These are phyloP conservation scores for Tricholomella constricta DNA, from an alignment of 768 basidiomycete genomes.

Conservation along the genomic window DNA sequence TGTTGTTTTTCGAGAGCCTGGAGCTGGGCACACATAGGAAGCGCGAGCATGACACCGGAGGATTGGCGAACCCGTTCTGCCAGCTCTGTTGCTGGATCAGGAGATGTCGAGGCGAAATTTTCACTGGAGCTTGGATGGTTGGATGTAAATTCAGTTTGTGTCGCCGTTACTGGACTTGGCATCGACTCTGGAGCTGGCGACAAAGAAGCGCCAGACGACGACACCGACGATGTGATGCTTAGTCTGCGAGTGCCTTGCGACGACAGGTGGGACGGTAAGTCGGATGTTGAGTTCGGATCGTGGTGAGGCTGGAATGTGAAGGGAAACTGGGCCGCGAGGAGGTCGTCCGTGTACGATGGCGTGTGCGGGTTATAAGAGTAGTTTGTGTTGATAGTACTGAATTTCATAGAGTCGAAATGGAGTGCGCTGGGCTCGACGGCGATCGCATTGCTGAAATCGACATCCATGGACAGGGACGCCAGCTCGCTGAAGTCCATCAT, in stretches of 20 bases:
- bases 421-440: conserved; percentile 67
- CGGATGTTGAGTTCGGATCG: conserved; percentile 28
- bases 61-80: conserved; percentile 53
- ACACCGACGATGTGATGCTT: conserved; percentile 56
- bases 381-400: conserved; percentile 26
- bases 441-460: conserved; percentile 61
- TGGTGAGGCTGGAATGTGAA: conserved; percentile 41
- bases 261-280: conserved; percentile 25
- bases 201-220: conserved; percentile 56
- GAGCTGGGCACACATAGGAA: conserved; percentile 41
- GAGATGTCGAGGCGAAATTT: conserved; percentile 15
- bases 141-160: conserved; percentile 22
- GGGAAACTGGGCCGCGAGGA: conserved; percentile 33
- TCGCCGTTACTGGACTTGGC: conserved; percentile 28
- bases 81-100: conserved; percentile 41
- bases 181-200: conserved; percentile 49
- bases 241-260: conserved; percentile 40
- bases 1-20: conserved; percentile 27
- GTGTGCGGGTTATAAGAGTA: conserved; percentile 29
- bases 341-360: conserved; percentile 21
- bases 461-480: conserved; percentile 49
- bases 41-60: conserved; percentile 58
- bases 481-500: conserved; percentile 45
- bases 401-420: conserved; percentile 45
- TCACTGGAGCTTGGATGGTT: conserved; percentile 22